Evolutionary conservation across 331 rosid genomes (phyloP).

Genomic region (Quercus lobata): DNA sequence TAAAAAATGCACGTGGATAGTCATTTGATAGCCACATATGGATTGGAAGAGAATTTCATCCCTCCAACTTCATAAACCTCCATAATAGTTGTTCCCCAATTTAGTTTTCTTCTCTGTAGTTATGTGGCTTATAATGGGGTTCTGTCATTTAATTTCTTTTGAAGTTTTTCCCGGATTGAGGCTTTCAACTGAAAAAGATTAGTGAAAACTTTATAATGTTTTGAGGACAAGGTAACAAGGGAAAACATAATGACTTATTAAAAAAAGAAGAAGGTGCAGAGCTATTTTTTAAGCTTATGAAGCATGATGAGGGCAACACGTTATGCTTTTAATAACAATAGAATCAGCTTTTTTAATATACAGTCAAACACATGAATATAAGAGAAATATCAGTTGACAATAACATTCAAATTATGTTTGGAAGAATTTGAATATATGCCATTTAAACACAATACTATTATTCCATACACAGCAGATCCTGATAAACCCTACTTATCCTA

Average conservation of each 20-base stretch:
- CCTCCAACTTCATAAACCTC: not conserved
- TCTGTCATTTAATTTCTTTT: not conserved
- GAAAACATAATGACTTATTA: not conserved
- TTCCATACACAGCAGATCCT: too few relatives aligned
- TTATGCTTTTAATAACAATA: not conserved
- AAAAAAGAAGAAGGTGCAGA: not conserved
- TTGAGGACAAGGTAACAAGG: not conserved
- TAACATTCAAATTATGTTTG: too few relatives aligned
- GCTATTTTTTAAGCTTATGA: not conserved
- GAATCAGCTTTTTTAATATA: too few relatives aligned
- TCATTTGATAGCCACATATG: too few relatives aligned
- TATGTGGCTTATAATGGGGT: constrained; percentile 5
- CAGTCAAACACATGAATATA: not conserved
- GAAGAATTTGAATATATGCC: too few relatives aligned
- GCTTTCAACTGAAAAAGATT: not conserved
- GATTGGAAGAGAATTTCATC: not conserved
- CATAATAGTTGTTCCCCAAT: constrained; percentile 2
- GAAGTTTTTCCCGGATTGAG: not conserved
- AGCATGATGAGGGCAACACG: not conserved
- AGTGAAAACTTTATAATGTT: not conserved
- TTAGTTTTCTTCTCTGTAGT: constrained; percentile 13
- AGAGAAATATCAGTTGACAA: not conserved
- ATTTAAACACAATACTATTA: too few relatives aligned
- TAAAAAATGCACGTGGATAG: too few relatives aligned
- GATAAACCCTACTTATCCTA: too few relatives aligned